Conservation (phyloP, 495 filamentous ascomycete species). For the Darksidea phi region DNA sequence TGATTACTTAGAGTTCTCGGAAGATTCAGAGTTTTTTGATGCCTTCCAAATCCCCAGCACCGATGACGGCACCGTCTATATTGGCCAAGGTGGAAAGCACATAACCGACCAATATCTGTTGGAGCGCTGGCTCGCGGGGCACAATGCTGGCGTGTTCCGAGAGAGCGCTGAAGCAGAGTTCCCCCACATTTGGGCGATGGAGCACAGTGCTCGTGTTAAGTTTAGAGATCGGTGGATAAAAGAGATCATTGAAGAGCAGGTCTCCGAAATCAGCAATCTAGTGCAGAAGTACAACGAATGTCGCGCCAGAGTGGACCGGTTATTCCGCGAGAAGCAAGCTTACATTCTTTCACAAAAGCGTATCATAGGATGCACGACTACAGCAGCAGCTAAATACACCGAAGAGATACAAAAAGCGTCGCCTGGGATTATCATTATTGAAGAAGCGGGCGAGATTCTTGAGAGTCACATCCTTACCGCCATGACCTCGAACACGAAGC, state of each 20-base stretch:
- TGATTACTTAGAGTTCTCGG: constrained; percentile 63
- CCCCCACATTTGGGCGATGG: constrained; percentile 56
- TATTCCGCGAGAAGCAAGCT: constrained; percentile 50
- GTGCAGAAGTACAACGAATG: constrained; percentile 48
- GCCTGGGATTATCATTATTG: constrained; percentile 62
- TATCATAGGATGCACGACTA: constrained; percentile 76
- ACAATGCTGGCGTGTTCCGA: constrained; percentile 48
- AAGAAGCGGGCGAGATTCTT: constrained; percentile 79
- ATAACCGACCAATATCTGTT: constrained; percentile 55
- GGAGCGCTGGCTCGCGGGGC: constrained; percentile 55
- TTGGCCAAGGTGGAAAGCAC: constrained; percentile 50
- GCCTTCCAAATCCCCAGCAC: constrained; percentile 53
- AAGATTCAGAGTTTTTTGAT: constrained; percentile 55
- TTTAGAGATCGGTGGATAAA: constrained; percentile 51
- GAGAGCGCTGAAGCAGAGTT: neutral
- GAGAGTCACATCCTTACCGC: constrained; percentile 71
- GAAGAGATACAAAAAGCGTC: constrained; percentile 51
- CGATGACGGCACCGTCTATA: constrained; percentile 47
- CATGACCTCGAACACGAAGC: constrained; percentile 58
- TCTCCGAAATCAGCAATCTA: constrained; percentile 43
- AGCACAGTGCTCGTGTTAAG: constrained; percentile 39
- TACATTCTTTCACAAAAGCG: constrained; percentile 54
- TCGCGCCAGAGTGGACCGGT: constrained; percentile 44
- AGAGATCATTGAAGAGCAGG: constrained; percentile 52
- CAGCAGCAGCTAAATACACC: constrained; percentile 64